Evolutionary conservation across 2,329 filamentous ascomycete genomes (phyloP).

Genomic region (Kalmusia sp.): DNA sequence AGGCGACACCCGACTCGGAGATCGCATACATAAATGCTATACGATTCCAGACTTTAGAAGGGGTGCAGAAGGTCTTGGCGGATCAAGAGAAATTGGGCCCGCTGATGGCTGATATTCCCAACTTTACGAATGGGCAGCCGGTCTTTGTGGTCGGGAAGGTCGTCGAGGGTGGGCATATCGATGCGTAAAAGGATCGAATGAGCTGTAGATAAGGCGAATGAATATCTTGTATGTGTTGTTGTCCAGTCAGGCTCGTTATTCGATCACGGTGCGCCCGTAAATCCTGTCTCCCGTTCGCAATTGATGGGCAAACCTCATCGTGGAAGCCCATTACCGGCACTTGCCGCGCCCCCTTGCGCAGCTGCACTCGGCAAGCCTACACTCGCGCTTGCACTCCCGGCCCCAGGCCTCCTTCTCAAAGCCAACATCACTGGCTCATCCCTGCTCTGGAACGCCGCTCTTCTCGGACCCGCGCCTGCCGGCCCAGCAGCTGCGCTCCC

Average conservation of each 20-base stretch:
- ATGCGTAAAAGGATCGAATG: neutral
- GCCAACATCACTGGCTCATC: constrained; percentile 40
- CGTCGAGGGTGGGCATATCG: neutral
- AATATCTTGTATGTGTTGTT: neutral
- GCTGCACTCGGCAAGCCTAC: constrained; percentile 14
- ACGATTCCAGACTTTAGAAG: constrained; percentile 15
- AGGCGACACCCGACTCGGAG: constrained; percentile 5
- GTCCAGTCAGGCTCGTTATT: neutral
- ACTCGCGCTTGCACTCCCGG: constrained; percentile 19
- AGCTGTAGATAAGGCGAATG: neutral
- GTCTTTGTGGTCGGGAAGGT: constrained; percentile 25
- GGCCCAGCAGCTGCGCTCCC: constrained; percentile 11
- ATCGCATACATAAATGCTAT: constrained; percentile 9
- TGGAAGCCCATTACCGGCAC: constrained; percentile 42
- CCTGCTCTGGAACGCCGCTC: constrained; percentile 14
- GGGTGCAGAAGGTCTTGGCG: constrained; percentile 10
- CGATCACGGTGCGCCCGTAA: neutral
- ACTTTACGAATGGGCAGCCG: constrained; percentile 41
- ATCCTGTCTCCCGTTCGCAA: neutral
- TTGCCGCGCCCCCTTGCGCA: constrained; percentile 20
- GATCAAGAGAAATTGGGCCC: constrained; percentile 26
- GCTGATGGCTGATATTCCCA: constrained; percentile 37
- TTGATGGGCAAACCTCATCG: constrained; percentile 26
- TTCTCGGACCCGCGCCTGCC: constrained; percentile 2
- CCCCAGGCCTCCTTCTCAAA: constrained; percentile 40